These are phyloP conservation scores for Solanum megistacrolobum DNA, from an alignment of 257 asterid genomes.

Conservation along the genomic window DNA sequence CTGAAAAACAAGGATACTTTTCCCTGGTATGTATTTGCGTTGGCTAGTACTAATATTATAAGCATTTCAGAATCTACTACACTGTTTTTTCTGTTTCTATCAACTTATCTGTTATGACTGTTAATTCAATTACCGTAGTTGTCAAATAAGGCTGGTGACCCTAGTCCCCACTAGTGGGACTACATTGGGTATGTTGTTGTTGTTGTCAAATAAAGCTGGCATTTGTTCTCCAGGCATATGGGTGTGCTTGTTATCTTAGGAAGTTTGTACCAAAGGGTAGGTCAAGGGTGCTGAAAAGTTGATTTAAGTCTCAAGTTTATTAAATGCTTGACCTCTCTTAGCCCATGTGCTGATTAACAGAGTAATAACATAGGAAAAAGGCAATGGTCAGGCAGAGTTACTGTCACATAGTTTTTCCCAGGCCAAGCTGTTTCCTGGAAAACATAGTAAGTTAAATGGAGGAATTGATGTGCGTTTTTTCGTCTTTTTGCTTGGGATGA, in stretches of 20 bases:
- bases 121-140: background rate
- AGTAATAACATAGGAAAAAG: background rate
- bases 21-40: slow-evolving; percentile 38
- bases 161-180: background rate
- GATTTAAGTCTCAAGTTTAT: background rate
- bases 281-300: background rate
- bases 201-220: background rate
- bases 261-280: background rate
- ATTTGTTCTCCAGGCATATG: background rate
- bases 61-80: background rate
- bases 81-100: background rate
- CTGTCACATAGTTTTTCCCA: background rate
- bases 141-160: background rate
- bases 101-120: background rate
- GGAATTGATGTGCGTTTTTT: background rate
- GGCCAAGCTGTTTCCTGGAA: background rate
- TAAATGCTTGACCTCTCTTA: background rate
- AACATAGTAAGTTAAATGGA: background rate
- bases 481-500: background rate
- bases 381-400: background rate
- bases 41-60: background rate
- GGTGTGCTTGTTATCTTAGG: background rate
- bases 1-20: slow-evolving; percentile 88
- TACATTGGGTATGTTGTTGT: background rate
- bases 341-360: background rate